Evolutionary conservation across 345 rosid species (phyloP), one percentile per base, ranked within the genome.

Genomic region (Pistacia integerrima): DNA sequence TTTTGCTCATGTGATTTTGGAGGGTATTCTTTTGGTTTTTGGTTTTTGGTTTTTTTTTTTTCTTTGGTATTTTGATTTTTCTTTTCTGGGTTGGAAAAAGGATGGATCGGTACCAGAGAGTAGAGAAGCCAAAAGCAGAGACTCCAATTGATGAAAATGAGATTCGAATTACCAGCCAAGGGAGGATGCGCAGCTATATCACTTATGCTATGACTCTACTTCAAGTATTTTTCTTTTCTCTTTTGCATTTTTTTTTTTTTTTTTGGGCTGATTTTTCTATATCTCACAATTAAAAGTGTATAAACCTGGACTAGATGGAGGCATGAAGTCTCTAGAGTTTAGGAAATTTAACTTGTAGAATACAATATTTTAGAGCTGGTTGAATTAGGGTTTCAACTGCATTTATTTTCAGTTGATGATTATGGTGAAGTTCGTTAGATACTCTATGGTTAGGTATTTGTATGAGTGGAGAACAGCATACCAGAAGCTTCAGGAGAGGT

Each of bases 41-140:
- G 25, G 25, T 25, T 25, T 25, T 58, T 20, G n/a, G n/a, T 28
- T 8, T 17, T 20, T 49, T 28, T 36, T 22, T 49, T 18, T 38
- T 52, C 11, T 5, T 16, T 52, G 54, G 11, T 38, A 8, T 30
- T 48, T 44, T n/a, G 11, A 56, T 41, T 22, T 49, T 4, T 13
- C 41, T 41, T 72, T 25, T 49, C n/a, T 49, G 14, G 60, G 35
- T 38, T 69, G 57, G 71, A 18, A 71, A 71, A 36, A 36, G 84
- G 92, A 93, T 93, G 97, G 97, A 93, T 78, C 90, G 83, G 84
- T 91, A 93, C 82, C 87, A 87, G 82, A 84, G 93, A 80, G 93
- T 93, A 33, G 90, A 84, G 92, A 93, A 93, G 85, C 93, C 91
- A 44, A 91, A 87, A 83, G 92, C 86, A 13, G 93, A 85, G 77